Evolutionary conservation across 2,329 filamentous ascomycete genomes (phyloP).

Genomic region (Phoma sp.): DNA sequence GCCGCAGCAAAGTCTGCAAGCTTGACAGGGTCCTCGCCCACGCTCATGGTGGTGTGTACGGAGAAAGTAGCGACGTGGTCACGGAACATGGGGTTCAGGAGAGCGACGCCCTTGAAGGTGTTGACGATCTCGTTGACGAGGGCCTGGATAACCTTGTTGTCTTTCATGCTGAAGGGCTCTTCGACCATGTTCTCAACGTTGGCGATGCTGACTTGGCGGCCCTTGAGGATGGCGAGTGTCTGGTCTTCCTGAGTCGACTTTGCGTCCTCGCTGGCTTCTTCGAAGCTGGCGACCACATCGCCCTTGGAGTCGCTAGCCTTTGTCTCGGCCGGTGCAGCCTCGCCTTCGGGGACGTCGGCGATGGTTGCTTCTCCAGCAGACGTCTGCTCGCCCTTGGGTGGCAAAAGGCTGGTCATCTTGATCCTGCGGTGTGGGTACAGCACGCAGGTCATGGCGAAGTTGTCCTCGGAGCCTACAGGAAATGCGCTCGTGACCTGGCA

Average conservation of each 20-base stretch:
- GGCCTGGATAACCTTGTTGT: conserved; percentile 85
- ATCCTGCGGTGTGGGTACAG: conserved; percentile 96
- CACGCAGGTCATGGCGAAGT: conserved; percentile 86
- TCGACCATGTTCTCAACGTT: conserved; percentile 93
- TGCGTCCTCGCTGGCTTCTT: conserved; percentile 74
- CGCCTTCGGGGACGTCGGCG: conserved; percentile 50
- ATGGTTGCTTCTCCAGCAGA: conserved; percentile 37
- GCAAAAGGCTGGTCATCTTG: conserved; percentile 81
- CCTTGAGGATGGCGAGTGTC: conserved; percentile 87
- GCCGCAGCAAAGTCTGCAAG: conserved; percentile 96
- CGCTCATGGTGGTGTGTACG: conserved; percentile 84
- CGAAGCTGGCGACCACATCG: conserved; percentile 95
- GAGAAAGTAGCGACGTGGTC: conserved; percentile 94
- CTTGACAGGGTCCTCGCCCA: conserved; percentile 92
- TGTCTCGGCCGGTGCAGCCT: conserved; percentile 59
- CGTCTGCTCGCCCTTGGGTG: conserved; percentile 59
- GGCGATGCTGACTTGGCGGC: conserved; percentile 90
- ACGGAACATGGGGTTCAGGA: conserved; percentile 90
- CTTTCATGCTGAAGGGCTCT: conserved; percentile 87
- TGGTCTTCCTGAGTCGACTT: conserved; percentile 65
- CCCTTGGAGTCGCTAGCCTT: conserved; percentile 61
- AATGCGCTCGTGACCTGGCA: conserved; percentile 98
- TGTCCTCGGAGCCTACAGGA: conserved; percentile 79
- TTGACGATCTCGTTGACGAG: conserved; percentile 98
- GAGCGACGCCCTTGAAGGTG: conserved; percentile 96